phyloP scores from a whole-genome alignment of 345 rosid genomes.

The Luvunga scandens region DNA sequence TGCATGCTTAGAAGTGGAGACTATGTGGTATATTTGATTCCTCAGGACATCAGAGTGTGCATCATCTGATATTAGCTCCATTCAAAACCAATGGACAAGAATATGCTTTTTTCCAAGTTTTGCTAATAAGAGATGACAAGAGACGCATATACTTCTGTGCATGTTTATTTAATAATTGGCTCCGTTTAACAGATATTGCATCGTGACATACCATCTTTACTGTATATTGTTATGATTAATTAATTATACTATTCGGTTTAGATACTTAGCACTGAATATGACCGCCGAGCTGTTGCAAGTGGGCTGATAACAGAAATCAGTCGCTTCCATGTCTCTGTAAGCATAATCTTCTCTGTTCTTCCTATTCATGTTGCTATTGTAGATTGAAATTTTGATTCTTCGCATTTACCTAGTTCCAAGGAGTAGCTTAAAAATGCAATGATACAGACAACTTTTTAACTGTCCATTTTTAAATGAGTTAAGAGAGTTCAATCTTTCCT shows the following conservation, averaged over 20 bases:
- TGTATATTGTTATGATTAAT: not conserved
- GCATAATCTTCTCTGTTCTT: slow-evolving; percentile 22
- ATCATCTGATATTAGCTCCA: not conserved
- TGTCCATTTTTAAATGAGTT: slow-evolving; percentile 16
- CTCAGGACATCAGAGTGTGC: not conserved
- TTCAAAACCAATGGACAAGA: not conserved
- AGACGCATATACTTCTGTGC: not conserved
- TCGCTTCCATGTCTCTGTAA: slow-evolving; percentile 73
- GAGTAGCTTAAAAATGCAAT: not conserved
- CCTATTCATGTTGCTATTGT: not conserved
- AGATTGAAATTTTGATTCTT: slow-evolving; percentile 7
- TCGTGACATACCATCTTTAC: not conserved
- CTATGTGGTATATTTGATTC: slow-evolving; percentile 61
- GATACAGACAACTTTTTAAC: slow-evolving; percentile 2
- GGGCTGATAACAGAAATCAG: slow-evolving; percentile 74
- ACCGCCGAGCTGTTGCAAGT: slow-evolving; percentile 58
- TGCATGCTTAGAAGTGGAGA: slow-evolving; percentile 76
- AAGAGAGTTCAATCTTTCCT: slow-evolving; percentile 13
- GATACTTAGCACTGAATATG: slow-evolving; percentile 71
- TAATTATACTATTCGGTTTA: slow-evolving; percentile 23
- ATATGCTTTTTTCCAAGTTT: not conserved
- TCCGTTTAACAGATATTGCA: not conserved
- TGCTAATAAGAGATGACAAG: not conserved
- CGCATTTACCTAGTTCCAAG: not conserved
- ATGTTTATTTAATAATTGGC: not conserved